A percentile compares a stretch with the other conserved stretches of the same genome.
These are phyloP conservation scores for Diaporthe citriasiana DNA, from an alignment of 2,329 filamentous ascomycete genomes.

Conservation along the genomic window DNA sequence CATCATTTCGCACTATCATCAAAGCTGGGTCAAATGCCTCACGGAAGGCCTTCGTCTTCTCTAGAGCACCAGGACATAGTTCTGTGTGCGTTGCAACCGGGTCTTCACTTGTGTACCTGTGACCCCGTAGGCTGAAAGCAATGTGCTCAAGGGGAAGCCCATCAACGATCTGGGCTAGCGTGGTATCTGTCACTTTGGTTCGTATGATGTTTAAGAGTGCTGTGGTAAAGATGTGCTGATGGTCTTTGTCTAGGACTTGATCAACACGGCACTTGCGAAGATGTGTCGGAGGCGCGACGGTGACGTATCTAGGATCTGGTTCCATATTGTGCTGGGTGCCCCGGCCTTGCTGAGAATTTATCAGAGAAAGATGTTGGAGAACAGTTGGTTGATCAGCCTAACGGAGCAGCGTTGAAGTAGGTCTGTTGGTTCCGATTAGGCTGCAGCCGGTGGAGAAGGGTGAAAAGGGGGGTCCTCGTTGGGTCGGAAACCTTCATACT, in stretches of 20 bases:
- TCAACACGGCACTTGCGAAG: background rate
- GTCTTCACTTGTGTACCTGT: background rate
- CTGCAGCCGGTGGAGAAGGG: background rate
- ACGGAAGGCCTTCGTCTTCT: background rate
- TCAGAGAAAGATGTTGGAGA: background rate
- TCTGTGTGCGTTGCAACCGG: background rate
- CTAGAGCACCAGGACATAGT: background rate
- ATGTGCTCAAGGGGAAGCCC: slow-evolving; percentile 23
- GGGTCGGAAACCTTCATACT: too few relatives aligned
- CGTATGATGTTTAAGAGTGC: slow-evolving; percentile 24
- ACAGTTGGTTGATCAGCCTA: background rate
- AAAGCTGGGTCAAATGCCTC: background rate
- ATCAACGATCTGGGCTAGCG: slow-evolving; percentile 27
- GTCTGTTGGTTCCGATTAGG: background rate
- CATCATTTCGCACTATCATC: background rate
- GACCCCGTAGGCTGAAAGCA: background rate
- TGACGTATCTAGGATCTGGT: background rate
- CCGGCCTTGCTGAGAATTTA: background rate
- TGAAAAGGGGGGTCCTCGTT: too few relatives aligned
- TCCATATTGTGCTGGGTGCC: background rate
- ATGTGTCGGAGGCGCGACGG: background rate
- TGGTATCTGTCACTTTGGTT: slow-evolving; percentile 8
- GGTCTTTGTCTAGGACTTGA: background rate
- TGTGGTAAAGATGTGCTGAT: background rate
- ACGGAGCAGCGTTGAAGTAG: background rate